Conservation (phyloP, 2,329 filamentous ascomycete species). For the Calonectria henricotiae region DNA sequence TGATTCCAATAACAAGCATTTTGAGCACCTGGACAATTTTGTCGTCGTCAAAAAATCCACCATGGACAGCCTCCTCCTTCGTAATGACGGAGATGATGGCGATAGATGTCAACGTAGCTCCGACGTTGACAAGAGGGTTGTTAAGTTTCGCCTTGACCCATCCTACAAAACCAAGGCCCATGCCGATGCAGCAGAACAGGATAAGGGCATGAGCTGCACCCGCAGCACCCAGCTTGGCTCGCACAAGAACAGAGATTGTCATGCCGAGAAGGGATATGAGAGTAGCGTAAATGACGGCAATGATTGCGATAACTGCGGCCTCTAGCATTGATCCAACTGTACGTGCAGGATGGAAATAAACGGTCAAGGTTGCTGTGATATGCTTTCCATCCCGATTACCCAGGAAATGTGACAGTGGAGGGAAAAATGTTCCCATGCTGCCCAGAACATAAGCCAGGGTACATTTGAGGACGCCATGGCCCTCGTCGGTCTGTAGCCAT, state of each 20-base stretch:
- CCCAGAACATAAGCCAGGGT: conserved; percentile 91
- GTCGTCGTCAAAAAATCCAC: conserved; percentile 83
- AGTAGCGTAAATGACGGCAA: conserved; percentile 81
- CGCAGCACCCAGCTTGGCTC: conserved; percentile 76
- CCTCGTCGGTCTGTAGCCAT: conserved; percentile 77
- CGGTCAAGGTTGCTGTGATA: conserved; percentile 92
- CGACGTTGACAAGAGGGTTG: conserved; percentile 86
- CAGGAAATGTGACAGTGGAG: conserved; percentile 79
- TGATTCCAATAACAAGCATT: conserved; percentile 86
- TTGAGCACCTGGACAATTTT: conserved; percentile 89
- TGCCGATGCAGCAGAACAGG: conserved; percentile 87
- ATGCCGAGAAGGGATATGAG: conserved; percentile 87
- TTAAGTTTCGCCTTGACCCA: conserved; percentile 89
- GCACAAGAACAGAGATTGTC: conserved; percentile 88
- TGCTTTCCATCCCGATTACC: conserved; percentile 93
- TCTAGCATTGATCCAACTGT: conserved; percentile 92
- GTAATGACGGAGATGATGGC: conserved; percentile 92
- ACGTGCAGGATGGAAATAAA: conserved; percentile 94
- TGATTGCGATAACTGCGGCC: conserved; percentile 82
- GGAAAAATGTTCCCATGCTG: conserved; percentile 88
- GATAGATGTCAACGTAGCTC: conserved; percentile 88
- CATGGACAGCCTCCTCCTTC: conserved; percentile 90
- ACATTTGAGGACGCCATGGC: conserved; percentile 89
- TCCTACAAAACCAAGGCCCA: conserved; percentile 88
- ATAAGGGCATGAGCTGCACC: conserved; percentile 84